Conservation (phyloP, 2,329 filamentous ascomycete genomes). For the Bretziella fagacearum region DNA sequence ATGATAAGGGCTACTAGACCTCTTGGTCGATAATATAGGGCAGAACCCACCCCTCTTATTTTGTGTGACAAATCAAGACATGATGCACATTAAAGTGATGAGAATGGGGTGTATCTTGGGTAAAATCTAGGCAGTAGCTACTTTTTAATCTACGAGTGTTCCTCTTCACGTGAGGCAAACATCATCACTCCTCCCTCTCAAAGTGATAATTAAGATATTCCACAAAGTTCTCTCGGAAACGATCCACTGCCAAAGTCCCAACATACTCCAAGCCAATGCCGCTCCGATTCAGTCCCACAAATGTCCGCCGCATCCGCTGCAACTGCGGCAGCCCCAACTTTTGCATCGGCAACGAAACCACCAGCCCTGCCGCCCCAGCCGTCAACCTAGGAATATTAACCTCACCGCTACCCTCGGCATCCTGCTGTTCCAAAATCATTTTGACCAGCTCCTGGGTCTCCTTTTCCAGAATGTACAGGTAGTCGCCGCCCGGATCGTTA, state of each 20-base stretch:
- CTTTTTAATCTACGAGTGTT: no score
- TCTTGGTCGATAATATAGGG: no score
- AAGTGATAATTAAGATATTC: slow-evolving; percentile 50
- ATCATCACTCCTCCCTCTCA: slow-evolving; percentile 35
- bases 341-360: slow-evolving; percentile 48
- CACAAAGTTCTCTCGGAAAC: slow-evolving; percentile 47
- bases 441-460: slow-evolving; percentile 63
- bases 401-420: slow-evolving; percentile 48
- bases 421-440: slow-evolving; percentile 50
- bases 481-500: slow-evolving; percentile 50
- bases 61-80: no score
- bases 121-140: no score
- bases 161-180: neutral
- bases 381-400: slow-evolving; percentile 28
- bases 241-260: slow-evolving; percentile 34
- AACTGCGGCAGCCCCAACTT: slow-evolving; percentile 56
- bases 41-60: no score
- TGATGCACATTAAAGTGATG: no score
- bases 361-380: slow-evolving; percentile 29
- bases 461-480: slow-evolving; percentile 63
- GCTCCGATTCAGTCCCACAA: slow-evolving; percentile 57
- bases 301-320: slow-evolving; percentile 61
- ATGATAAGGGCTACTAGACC: no score
- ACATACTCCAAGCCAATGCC: slow-evolving; percentile 43
- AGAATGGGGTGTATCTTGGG: no score